Conservation (phyloP, 768 basidiomycete species). For the Phylloporus arenicola region DNA sequence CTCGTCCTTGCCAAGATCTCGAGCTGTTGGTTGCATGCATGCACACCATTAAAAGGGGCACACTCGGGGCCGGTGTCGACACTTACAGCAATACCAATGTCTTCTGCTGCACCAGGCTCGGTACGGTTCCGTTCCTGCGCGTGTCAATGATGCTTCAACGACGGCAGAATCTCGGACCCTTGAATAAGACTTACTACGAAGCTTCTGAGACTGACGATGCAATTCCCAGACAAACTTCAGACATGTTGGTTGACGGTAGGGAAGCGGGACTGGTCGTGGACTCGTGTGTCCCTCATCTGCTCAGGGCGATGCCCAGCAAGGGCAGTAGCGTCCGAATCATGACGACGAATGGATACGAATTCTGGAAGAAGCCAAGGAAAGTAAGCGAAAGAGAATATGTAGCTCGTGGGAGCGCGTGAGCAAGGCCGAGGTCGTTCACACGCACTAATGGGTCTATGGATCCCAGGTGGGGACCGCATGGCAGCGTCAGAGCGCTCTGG, state of each 20-base stretch:
- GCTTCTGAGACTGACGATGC: slow-evolving; percentile 16
- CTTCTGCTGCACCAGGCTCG: slow-evolving; percentile 52
- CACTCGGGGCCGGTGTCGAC: not conserved
- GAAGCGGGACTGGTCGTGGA: not conserved
- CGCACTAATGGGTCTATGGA: too few relatives aligned
- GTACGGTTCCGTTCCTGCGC: slow-evolving; percentile 29
- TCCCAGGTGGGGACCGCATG: too few relatives aligned
- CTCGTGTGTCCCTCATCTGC: not conserved
- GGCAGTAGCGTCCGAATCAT: slow-evolving; percentile 6
- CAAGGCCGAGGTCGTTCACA: too few relatives aligned
- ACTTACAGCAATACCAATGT: slow-evolving; percentile 46
- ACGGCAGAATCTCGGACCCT: slow-evolving; percentile 9
- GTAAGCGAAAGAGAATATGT: not conserved
- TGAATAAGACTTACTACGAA: slow-evolving; percentile 22
- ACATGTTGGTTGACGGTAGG: not conserved
- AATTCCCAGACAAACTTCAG: slow-evolving; percentile 17
- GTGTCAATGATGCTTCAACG: slow-evolving; percentile 6
- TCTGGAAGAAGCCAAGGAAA: slow-evolving; percentile 2
- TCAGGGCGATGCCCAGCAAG: slow-evolving; percentile 2
- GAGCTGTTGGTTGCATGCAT: too few relatives aligned
- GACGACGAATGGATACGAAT: not conserved
- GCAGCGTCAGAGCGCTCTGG: too few relatives aligned
- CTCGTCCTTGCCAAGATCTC: slow-evolving; percentile 38
- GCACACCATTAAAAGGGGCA: not conserved
- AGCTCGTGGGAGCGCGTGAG: too few relatives aligned